Percentiles rank a stretch among this genome's conserved stretches.
Evolutionary conservation across 257 asterid genomes (phyloP).

Genomic region (Petrea volubilis): DNA sequence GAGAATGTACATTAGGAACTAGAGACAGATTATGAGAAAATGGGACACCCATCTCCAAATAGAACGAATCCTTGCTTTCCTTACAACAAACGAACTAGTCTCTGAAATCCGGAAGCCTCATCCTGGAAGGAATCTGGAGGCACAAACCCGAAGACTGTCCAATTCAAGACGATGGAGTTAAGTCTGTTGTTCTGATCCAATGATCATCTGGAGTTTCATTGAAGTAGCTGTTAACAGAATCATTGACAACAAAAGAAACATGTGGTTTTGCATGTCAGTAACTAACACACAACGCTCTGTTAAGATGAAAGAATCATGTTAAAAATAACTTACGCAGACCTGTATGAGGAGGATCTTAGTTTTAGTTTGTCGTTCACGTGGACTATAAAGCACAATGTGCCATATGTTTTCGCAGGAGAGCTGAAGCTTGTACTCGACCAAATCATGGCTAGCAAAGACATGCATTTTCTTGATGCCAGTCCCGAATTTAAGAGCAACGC

Average conservation of each 20-base stretch:
- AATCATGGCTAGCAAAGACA: slow-evolving; percentile 30
- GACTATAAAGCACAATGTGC: slow-evolving; percentile 56
- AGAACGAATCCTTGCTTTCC: slow-evolving; percentile 45
- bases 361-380: slow-evolving; percentile 28
- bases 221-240: slow-evolving; percentile 37
- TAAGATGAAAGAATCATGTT: neutral
- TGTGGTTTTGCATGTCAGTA: neutral
- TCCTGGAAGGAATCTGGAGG: slow-evolving; percentile 53
- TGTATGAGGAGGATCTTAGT: slow-evolving; percentile 62
- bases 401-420: slow-evolving; percentile 70
- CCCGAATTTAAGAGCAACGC: slow-evolving; percentile 56
- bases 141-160: slow-evolving; percentile 91
- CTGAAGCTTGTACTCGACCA: slow-evolving; percentile 63
- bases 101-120: slow-evolving; percentile 58
- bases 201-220: slow-evolving; percentile 65
- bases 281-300: neutral
- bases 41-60: slow-evolving; percentile 41
- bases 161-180: slow-evolving; percentile 50
- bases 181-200: slow-evolving; percentile 90
- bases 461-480: slow-evolving; percentile 57
- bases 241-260: slow-evolving; percentile 8
- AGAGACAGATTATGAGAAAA: slow-evolving; percentile 44
- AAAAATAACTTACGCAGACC: slow-evolving; percentile 58
- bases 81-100: slow-evolving; percentile 53
- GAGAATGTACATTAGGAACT: slow-evolving; percentile 74